Conservation (phyloP, 495 filamentous ascomycete genomes). For the Penicillium paxilli region DNA sequence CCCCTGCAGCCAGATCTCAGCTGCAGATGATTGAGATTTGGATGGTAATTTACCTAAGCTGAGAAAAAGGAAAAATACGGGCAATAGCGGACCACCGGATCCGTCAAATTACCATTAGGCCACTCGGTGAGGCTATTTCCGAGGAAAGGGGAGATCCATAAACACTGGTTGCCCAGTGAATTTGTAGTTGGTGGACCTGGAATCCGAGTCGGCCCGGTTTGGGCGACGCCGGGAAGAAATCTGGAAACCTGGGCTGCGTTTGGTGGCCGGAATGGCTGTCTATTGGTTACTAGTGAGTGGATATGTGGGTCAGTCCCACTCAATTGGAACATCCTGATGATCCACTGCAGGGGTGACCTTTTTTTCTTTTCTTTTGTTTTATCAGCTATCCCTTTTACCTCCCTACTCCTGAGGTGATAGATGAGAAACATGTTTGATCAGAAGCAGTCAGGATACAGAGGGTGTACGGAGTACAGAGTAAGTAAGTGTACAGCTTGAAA, state of each 20-base stretch:
- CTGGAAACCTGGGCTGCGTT: constrained; percentile 15
- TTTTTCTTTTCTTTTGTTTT: neutral
- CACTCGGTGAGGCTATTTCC: constrained; percentile 31
- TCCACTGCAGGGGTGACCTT: constrained; percentile 29
- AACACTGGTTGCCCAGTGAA: constrained; percentile 26
- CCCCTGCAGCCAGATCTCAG: neutral
- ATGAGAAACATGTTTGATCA: constrained; percentile 5
- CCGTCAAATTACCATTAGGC: constrained; percentile 7
- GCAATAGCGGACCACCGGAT: neutral
- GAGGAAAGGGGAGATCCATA: constrained; percentile 22
- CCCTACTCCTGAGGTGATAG: neutral
- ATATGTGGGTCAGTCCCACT: constrained; percentile 20
- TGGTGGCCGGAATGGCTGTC: constrained; percentile 11
- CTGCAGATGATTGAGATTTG: neutral
- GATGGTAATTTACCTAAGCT: neutral
- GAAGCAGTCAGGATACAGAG: too few relatives aligned
- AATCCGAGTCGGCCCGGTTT: constrained; percentile 38
- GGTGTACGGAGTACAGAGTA: neutral
- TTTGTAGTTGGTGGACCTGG: constrained; percentile 25
- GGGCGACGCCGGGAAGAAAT: constrained; percentile 27
- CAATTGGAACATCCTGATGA: constrained; percentile 20
- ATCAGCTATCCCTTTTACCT: neutral
- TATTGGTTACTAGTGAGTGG: constrained; percentile 14
- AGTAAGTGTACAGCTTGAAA: neutral
- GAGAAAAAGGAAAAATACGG: neutral